phyloP scores from a whole-genome alignment of 805 yeast species.

The Ogataea pini region DNA sequence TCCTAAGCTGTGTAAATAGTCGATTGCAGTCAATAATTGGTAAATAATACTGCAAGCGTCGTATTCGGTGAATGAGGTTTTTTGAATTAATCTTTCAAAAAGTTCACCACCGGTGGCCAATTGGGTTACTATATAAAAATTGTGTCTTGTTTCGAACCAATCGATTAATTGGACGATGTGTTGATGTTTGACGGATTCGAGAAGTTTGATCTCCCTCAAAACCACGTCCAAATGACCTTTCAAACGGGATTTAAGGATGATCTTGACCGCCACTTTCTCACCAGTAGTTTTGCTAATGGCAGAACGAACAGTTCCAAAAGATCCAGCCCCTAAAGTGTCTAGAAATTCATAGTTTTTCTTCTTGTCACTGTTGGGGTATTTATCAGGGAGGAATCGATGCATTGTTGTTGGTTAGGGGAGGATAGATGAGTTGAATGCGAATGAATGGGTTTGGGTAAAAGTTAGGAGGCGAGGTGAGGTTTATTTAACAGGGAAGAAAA shows the following conservation, averaged over 20 bases:
- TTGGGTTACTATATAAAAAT: conserved; percentile 91
- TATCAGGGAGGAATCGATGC: conserved; percentile 11
- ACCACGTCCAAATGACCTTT: conserved; percentile 66
- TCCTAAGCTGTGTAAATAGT: conserved; percentile 70
- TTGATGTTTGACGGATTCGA: conserved; percentile 72
- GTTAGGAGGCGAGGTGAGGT: too few relatives aligned
- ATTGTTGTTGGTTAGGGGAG: too few relatives aligned
- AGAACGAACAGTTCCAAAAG: conserved; percentile 87
- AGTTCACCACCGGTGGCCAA: conserved; percentile 95
- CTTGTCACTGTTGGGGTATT: conserved; percentile 37
- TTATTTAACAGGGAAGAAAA: too few relatives aligned
- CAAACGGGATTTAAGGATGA: conserved; percentile 80
- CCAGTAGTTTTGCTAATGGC: conserved; percentile 50
- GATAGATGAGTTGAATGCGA: too few relatives aligned
- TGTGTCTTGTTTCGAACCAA: conserved; percentile 92
- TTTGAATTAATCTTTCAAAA: conserved; percentile 78
- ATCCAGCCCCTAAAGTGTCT: conserved; percentile 88
- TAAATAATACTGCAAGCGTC: conserved; percentile 78
- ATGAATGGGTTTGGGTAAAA: too few relatives aligned
- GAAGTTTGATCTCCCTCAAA: conserved; percentile 71
- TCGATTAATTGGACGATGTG: conserved; percentile 88
- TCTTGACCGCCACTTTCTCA: conserved; percentile 87
- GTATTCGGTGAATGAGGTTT: conserved; percentile 83
- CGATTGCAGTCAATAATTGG: conserved; percentile 76
- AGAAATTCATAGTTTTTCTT: conserved; percentile 76